Conservation (phyloP, 169 alveolate genomes). For the Eimeria tenella region DNA sequence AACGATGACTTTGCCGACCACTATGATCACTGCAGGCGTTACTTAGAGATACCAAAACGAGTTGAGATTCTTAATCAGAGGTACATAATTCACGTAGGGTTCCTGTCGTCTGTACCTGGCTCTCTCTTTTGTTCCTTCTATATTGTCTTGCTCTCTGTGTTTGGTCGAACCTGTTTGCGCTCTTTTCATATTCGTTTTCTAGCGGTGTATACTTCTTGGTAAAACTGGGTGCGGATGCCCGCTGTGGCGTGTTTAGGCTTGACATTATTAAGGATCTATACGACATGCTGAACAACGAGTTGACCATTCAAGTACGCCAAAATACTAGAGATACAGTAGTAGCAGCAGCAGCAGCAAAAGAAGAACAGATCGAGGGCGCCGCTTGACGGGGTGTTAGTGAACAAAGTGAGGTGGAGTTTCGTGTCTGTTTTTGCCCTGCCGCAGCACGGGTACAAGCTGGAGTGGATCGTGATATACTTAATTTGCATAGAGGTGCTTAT, state of each 20-base stretch:
- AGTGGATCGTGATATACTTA: constrained; percentile 90
- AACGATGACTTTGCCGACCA: constrained; percentile 89
- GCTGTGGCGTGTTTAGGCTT: constrained; percentile 73
- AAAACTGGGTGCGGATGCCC: not conserved
- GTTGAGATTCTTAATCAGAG: constrained; percentile 90
- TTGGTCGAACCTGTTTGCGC: not conserved
- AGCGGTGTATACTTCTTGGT: not conserved
- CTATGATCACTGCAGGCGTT: constrained; percentile 87
- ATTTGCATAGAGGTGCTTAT: constrained; percentile 89
- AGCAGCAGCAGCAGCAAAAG: constrained; percentile 31
- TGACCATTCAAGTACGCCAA: constrained; percentile 84
- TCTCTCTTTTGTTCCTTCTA: not conserved
- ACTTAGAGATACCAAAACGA: constrained; percentile 90
- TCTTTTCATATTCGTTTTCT: not conserved
- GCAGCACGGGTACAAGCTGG: constrained; percentile 91
- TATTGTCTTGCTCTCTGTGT: not conserved
- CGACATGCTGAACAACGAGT: constrained; percentile 90
- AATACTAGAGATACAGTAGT: not conserved
- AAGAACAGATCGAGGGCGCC: not conserved
- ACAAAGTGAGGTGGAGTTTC: not conserved
- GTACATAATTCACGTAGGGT: constrained; percentile 8
- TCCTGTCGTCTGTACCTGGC: not conserved
- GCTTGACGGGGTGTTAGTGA: not conserved
- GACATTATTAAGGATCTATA: constrained; percentile 91
- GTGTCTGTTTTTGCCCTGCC: not conserved